Base-by-base conservation (phyloP, 495 filamentous ascomycete species). In the Ramalina intermedia region DNA sequence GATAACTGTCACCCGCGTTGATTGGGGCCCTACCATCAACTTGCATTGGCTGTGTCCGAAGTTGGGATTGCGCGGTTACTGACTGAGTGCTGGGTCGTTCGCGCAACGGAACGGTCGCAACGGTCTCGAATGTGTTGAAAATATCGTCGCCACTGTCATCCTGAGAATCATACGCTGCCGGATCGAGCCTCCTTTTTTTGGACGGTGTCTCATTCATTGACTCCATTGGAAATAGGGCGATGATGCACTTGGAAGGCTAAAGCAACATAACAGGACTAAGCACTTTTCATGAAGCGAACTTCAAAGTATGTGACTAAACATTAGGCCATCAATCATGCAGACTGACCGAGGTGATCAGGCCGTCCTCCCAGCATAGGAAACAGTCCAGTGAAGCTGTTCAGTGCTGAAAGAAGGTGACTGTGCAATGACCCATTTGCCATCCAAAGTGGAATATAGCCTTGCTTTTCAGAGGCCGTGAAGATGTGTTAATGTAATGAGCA, bases 11-110 rank as follows among this genome's bases (percentile, higher is more conserved):
- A 33, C 29, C 29, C 1, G 29, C 12, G 12, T 11, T 33, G 5
- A 7, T 33, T 33, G 29, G 9, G 29, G 12, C 29, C 29, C 29
- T 13, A 3, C 12, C 29, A 33, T 33, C 29, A 33, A 33, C 29
- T 7, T 33, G 29, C 29, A 33, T 33, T 33, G 29, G 12, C 12
- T 33, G 29, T 33, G 29, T 33, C 29, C 7, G 57, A 12, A 85
- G 68, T 51, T 91, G 86, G 0, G 86, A 90, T 0, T 85, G 80
- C 55, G 89, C 82, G 1, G 80, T 84, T 23, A 58, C 51, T 60
- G 66, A 60, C 62, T 66, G 49, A 72, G 71, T 29, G 66, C 13
- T 39, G 57, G 37, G 55, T 50, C 51, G 48, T 52, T 44, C 29
- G 37, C 55, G 40, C 39, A 74, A 55, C 44, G 75, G 81, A 33